Evolutionary conservation across 2,329 filamentous ascomycete genomes (phyloP), one percentile per base, ranked within the genome.

Genomic region (Sarocladium kiliense): DNA sequence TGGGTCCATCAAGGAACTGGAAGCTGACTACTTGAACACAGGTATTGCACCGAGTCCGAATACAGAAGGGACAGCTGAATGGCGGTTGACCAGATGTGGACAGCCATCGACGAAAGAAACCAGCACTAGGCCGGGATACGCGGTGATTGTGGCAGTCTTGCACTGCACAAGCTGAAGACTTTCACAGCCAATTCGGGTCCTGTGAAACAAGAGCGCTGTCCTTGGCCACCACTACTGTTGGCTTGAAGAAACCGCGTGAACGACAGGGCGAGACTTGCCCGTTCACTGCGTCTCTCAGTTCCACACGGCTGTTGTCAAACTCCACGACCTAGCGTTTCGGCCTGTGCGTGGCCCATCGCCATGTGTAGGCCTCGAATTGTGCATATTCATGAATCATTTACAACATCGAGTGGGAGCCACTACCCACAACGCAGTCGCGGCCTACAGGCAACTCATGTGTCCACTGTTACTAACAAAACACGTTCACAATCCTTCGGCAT

Each of bases 131-230:
- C n/a, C n/a, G n/a, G n/a, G n/a, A n/a, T n/a, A 34, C 30, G 14
- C 14, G 36, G 9, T 9, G 36, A 39, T 39, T 39, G 9, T 39
- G 36, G 9, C 36, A 39, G 16, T 39, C 36, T 39, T n/a, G 6
- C 18, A 23, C 30, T 32, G 19, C 19, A 11, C 9, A 27, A 18
- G 44, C 44, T 30, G 44, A 30, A 32, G 23, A 27, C 10, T 32
- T 30, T n/a, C 23, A 30, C 30, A 3, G 25, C 44, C 9, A 6
- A 23, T 30, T n/a, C 21, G 9, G 25, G 23, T 16, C 11, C 44
- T 27, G 25, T 49, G 44, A 49, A 49, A 49, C 44, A 49, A 49
- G n/a, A n/a, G 37, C 23, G 44, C 23, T 49, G 9, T n/a, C n/a
- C 25, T 49, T 5, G 3, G 23, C 41, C 21, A 45, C 41, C 7